Conservation (phyloP, 805 yeast species). For the Saccharomycopsis capsularis region DNA sequence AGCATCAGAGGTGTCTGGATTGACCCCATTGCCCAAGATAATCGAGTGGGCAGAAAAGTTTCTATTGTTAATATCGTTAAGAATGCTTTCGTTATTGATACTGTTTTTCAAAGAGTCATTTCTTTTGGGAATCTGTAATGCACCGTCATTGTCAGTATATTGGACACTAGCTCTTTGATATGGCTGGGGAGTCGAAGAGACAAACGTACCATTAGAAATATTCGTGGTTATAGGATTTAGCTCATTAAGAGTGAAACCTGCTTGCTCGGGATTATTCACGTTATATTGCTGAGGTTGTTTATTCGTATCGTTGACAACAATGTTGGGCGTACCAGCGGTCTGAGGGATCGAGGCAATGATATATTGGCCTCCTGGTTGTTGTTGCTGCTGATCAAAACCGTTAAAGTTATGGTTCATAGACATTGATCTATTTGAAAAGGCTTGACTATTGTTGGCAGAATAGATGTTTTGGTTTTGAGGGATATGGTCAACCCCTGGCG, state of each 20-base stretch:
- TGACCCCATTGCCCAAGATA: neutral
- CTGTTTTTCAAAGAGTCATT: constrained; percentile 2
- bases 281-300: constrained; percentile 4
- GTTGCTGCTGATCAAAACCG: neutral
- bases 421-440: neutral
- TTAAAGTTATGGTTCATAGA: neutral
- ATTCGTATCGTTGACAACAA: neutral
- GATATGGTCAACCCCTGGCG: neutral
- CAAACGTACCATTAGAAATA: neutral
- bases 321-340: neutral
- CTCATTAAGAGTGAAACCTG: neutral
- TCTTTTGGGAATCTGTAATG: neutral
- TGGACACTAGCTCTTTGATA: neutral
- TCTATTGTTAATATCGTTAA: constrained; percentile 4
- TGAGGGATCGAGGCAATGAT: neutral
- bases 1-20: no score
- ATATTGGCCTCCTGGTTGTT: neutral
- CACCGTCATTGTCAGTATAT: neutral
- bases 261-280: no score
- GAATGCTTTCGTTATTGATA: constrained; percentile 1
- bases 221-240: neutral
- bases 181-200: neutral
- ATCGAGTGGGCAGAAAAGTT: neutral
- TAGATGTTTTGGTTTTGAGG: neutral
- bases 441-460: neutral